Base-by-base conservation (phyloP, 108 stramenopile species). In the Skeletonema marinoi region DNA sequence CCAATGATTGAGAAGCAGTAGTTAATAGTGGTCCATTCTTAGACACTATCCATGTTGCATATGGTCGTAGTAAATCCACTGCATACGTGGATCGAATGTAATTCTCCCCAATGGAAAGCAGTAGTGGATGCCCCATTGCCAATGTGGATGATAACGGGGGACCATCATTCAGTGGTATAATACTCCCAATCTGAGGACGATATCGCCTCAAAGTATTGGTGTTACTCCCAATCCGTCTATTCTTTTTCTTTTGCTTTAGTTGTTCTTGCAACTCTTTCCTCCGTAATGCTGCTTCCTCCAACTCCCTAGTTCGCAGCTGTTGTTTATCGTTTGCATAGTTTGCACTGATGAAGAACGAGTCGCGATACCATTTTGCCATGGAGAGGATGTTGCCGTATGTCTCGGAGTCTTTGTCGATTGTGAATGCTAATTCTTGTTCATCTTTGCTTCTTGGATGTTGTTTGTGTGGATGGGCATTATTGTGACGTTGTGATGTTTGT, bases 291-390 rank as follows among this genome's bases (percentile, higher is more conserved):
- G 70, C 50, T 4, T 51, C 50, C 19, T 51, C 50, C 50, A 19
- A 51, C 19, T 51, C 17, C 5, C 2, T 51, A 3, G 19, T 19
- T 17, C 19, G 16, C 17, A 13, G 50, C 17, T 51, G 50, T 51
- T 51, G 50, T 19, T 51, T 51, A 3, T 19, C 50, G 39, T 75
- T 70, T 50, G 81, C 74, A 75, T 60, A 75, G n/a, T 66, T 65
- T 25, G 65, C 21, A 3, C 81, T 74, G 13, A 75, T 48, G 1
- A 82, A 51, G 65, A 65, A 75, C 10, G 74, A 67, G 67, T 82
- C 81, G 31, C 81, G 70, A 32, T 82, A 71, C 81, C 81, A 82
- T 29, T 75, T 38, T 10, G 71, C 74, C 59, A 71, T 75, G 31
- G 81, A 82, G 39, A 70, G 59, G 19, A 82, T 75, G 29, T 42